Evolutionary conservation across 768 basidiomycete genomes (phyloP).

Genomic region (Lepiota brunneoincarnata): DNA sequence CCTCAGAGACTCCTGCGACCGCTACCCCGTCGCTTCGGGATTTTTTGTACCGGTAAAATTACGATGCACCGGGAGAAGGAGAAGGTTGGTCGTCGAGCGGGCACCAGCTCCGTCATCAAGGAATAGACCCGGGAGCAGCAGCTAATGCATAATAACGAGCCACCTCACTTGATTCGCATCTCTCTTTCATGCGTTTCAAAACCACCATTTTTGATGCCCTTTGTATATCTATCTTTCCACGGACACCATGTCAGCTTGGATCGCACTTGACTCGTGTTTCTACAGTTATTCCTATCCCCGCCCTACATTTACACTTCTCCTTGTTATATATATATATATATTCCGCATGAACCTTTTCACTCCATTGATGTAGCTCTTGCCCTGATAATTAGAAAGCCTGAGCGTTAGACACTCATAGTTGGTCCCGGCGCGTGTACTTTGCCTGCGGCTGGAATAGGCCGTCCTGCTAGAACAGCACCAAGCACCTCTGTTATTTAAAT

Average conservation of each 20-base stretch:
- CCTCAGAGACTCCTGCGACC: constrained; percentile 24
- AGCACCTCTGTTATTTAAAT: too few species aligned
- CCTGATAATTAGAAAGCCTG: too few species aligned
- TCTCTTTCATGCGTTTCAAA: neutral
- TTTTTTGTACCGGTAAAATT: constrained; percentile 36
- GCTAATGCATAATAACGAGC: neutral
- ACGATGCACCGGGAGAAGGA: constrained; percentile 25
- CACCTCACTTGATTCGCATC: neutral
- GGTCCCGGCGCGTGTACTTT: too few species aligned
- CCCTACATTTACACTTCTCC: neutral
- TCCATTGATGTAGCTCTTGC: too few species aligned
- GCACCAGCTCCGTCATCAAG: constrained; percentile 3
- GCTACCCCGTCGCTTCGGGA: constrained; percentile 32
- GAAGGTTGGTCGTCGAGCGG: constrained; percentile 4
- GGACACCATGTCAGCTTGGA: neutral
- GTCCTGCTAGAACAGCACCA: too few species aligned
- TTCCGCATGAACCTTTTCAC: too few species aligned
- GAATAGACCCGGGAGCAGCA: neutral
- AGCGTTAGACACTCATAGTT: too few species aligned
- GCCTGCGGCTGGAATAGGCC: too few species aligned
- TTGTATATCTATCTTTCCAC: neutral
- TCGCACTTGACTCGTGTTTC: neutral
- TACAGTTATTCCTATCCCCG: neutral
- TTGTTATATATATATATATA: too few species aligned
- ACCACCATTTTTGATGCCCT: neutral